Conservation (phyloP, 2,329 filamentous ascomycete species). For the Keithomyces neogunnii region DNA sequence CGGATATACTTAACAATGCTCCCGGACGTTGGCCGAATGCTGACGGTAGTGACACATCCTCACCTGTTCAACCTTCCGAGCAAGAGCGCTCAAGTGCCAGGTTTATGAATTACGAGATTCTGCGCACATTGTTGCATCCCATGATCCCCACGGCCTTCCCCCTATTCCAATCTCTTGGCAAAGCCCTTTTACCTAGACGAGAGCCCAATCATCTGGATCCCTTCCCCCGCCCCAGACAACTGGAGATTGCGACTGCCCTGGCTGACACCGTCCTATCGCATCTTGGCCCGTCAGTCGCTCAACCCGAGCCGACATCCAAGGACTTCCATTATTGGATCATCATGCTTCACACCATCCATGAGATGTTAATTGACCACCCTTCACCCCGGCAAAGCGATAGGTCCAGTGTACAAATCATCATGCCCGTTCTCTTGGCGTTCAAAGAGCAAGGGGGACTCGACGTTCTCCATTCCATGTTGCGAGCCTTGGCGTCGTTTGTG, state of each 20-base stretch:
- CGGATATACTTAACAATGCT: constrained; percentile 20
- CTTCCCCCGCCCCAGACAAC: constrained; percentile 44
- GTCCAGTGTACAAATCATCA: constrained; percentile 47
- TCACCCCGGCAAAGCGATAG: constrained; percentile 38
- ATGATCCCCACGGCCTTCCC: constrained; percentile 73
- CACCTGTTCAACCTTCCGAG: constrained; percentile 26
- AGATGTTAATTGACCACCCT: constrained; percentile 66
- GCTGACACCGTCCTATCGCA: constrained; percentile 63
- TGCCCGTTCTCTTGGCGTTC: constrained; percentile 78
- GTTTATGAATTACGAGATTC: constrained; percentile 67
- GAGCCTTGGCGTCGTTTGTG: constrained; percentile 45
- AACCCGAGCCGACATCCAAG: constrained; percentile 42
- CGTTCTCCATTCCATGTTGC: constrained; percentile 63
- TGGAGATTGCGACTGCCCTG: constrained; percentile 54
- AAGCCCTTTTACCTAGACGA: constrained; percentile 67
- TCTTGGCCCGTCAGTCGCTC: constrained; percentile 40
- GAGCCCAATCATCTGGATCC: constrained; percentile 49
- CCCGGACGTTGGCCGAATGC: constrained; percentile 18
- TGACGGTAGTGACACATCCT: constrained; percentile 13
- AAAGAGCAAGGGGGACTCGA: constrained; percentile 72
- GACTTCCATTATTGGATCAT: constrained; percentile 77
- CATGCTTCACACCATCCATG: constrained; percentile 67
- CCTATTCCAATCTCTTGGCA: constrained; percentile 80
- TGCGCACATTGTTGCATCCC: constrained; percentile 69
- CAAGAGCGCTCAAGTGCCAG: constrained; percentile 34